Conservation (phyloP, 2,329 filamentous ascomycete genomes). For the Ascomycota sp. region DNA sequence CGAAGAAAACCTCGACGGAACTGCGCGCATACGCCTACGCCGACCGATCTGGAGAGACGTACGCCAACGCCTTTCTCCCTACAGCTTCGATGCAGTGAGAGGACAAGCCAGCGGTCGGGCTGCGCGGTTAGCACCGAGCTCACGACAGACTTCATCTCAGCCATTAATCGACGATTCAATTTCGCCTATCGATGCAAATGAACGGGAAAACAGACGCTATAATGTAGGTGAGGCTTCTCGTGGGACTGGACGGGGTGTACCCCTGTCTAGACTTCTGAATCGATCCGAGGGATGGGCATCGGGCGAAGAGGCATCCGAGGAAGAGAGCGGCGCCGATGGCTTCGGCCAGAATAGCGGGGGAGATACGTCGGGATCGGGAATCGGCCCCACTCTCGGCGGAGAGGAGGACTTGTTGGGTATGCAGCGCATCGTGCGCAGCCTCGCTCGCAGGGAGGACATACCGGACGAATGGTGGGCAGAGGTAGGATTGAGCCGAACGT, state of each 20-base stretch:
- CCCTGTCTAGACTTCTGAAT: constrained; percentile 1
- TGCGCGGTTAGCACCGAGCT: not conserved
- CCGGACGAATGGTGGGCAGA: constrained; percentile 69
- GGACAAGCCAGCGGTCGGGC: not conserved
- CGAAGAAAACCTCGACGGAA: constrained; percentile 15
- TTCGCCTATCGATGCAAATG: not conserved
- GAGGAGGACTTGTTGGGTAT: constrained; percentile 35
- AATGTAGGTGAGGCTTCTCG: not conserved
- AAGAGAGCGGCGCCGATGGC: not conserved
- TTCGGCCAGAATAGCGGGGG: not conserved
- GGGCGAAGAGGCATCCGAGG: not conserved
- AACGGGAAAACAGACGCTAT: not conserved
- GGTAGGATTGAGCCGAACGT: constrained; percentile 42
- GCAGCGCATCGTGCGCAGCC: constrained; percentile 49
- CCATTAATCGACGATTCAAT: not conserved
- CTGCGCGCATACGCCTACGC: constrained; percentile 4
- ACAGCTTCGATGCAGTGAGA: not conserved
- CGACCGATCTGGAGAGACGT: not conserved
- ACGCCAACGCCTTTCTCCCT: not conserved
- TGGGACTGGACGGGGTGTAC: not conserved
- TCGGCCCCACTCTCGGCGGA: constrained; percentile 4
- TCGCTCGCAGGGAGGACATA: constrained; percentile 53
- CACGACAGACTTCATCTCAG: not conserved
- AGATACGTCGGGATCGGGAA: not conserved
- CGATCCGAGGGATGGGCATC: not conserved